phyloP scores from a whole-genome alignment of 2,329 filamentous ascomycete species.

The Waltergamsia citrina region DNA sequence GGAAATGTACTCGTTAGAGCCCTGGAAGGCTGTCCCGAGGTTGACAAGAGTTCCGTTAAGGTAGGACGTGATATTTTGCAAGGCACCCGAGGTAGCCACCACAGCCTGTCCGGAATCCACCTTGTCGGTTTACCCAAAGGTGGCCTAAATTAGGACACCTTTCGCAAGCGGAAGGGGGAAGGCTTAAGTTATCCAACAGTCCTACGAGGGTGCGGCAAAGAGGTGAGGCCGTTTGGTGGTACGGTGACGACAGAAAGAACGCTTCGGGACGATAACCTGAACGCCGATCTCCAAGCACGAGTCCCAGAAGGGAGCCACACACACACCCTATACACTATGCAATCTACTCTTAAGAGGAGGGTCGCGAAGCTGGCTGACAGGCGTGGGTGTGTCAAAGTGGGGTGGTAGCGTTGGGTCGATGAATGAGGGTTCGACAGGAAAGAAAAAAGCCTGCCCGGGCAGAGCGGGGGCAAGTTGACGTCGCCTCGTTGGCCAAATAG shows the following conservation, averaged over 20 bases:
- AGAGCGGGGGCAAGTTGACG: slow-evolving; percentile 9
- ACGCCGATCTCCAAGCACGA: not conserved
- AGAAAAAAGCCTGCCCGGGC: slow-evolving; percentile 8
- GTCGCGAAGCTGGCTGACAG: not conserved
- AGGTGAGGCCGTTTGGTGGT: too few species aligned
- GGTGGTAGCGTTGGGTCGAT: not conserved
- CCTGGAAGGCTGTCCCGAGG: slow-evolving; percentile 35
- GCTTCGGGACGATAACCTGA: too few species aligned
- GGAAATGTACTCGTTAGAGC: slow-evolving; percentile 41
- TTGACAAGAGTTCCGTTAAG: slow-evolving; percentile 41
- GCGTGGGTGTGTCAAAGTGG: slow-evolving; percentile 1
- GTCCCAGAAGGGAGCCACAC: not conserved
- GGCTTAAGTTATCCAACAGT: not conserved
- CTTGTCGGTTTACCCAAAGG: slow-evolving; percentile 32
- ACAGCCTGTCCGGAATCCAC: slow-evolving; percentile 49
- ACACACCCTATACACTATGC: too few species aligned
- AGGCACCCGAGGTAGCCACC: slow-evolving; percentile 54
- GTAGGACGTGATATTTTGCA: slow-evolving; percentile 50
- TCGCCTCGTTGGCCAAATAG: not conserved
- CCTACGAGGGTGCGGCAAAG: slow-evolving; percentile 1
- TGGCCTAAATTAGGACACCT: slow-evolving; percentile 8
- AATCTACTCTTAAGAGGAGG: too few species aligned
- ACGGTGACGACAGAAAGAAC: not conserved
- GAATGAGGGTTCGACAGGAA: slow-evolving; percentile 4
- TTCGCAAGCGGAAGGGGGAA: not conserved